Percentiles rank a stretch among this genome's conserved stretches.
Conservation (phyloP, 768 basidiomycete species). For the Amanita rubescens region DNA sequence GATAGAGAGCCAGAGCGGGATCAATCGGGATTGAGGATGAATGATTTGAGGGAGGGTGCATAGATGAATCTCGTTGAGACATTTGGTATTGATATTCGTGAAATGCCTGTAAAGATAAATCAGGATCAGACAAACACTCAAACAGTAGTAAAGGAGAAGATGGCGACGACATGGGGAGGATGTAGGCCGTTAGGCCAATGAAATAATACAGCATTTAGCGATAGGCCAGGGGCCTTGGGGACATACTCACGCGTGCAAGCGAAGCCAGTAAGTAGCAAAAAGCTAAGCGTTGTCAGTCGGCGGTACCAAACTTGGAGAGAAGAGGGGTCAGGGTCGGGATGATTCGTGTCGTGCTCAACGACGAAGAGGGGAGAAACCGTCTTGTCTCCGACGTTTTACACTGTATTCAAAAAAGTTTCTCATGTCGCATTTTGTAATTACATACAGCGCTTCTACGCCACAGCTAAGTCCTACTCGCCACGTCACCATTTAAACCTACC, state of each 20-base stretch:
- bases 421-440: no score
- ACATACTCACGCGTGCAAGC: slow-evolving; percentile 20
- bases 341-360: not conserved
- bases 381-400: not conserved
- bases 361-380: not conserved
- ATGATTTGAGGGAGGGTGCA: slow-evolving; percentile 43
- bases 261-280: not conserved
- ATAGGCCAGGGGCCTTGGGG: slow-evolving; percentile 13
- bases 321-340: slow-evolving; percentile 10
- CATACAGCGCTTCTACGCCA: no score
- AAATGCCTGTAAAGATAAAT: slow-evolving; percentile 20
- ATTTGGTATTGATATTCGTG: slow-evolving; percentile 24
- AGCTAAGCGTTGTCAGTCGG: slow-evolving; percentile 16
- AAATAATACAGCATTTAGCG: not conserved
- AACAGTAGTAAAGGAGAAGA: slow-evolving; percentile 19
- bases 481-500: no score
- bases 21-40: slow-evolving; percentile 63
- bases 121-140: slow-evolving; percentile 19
- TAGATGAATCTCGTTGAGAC: slow-evolving; percentile 34
- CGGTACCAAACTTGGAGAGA: slow-evolving; percentile 14
- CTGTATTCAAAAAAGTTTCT: no score
- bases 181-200: slow-evolving; percentile 13
- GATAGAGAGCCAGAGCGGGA: slow-evolving; percentile 61
- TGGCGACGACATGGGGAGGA: slow-evolving; percentile 28
- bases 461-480: no score